Base-by-base conservation (phyloP, 768 basidiomycete species). In the Boletus patriciae region DNA sequence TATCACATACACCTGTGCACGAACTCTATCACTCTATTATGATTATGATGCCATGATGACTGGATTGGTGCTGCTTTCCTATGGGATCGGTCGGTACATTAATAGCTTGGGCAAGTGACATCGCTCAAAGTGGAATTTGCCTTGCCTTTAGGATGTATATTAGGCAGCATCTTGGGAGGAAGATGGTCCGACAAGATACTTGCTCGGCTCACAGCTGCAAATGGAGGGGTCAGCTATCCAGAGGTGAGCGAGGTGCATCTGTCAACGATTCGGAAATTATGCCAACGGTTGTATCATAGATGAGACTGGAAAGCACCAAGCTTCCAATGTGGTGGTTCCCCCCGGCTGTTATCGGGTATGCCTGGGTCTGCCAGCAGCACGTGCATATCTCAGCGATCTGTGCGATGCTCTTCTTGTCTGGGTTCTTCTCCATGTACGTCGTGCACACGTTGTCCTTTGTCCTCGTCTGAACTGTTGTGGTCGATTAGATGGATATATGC, bases 21-120 rank as follows among this genome's bases (percentile, higher is more conserved):
- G 90, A 58, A 92, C 89, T 0, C 77, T 96, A 2, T 79, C 78
- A 0, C 72, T 77, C 10, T 68, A 78, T 13, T 96, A 95, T 63
- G 63, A 78, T 33, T 94, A 87, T 68, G 75, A 83, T 52, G 78
- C 93, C 1, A 74, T 97, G 29, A 77, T 81, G 46, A 87, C 88
- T 43, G 94, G 94, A 9, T 71, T 94, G 19, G 84, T 93, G 6
- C 77, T 93, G 2, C 80, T 97, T 13, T 70, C 88, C 0, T 92
- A 82, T 66, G 93, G 93, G 36, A 63, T 83, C 3, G 88, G 88
- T 84, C 38, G 27, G 79, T 65, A 46, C 6, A 37, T 7, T 19
- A 5, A 2, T n/a, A 6, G 5, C 11, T 38, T n/a, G n/a, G 21
- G 13, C 9, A 16, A 23, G 1, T 3, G 27, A 25, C 12, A 0